phyloP scores from a whole-genome alignment of 2,329 filamentous ascomycete genomes.

The Blastomyces percursus region DNA sequence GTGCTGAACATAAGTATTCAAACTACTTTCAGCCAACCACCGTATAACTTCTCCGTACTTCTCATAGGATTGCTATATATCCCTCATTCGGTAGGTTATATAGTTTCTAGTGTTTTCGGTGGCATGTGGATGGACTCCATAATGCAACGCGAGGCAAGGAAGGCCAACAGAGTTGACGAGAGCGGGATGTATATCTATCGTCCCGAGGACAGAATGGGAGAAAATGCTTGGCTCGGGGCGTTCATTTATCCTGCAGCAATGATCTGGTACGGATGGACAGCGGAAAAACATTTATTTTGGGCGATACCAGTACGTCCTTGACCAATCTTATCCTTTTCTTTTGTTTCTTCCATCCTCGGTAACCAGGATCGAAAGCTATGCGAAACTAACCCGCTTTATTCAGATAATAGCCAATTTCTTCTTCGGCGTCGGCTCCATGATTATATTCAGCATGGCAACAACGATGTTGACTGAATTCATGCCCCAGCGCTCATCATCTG shows the following conservation, averaged over 20 bases:
- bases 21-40: constrained; percentile 52
- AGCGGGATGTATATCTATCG: constrained; percentile 55
- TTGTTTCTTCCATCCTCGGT: not conserved
- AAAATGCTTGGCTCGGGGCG: constrained; percentile 69
- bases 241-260: constrained; percentile 59
- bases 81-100: constrained; percentile 63
- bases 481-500: constrained; percentile 57
- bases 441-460: constrained; percentile 61
- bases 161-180: constrained; percentile 56
- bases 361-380: constrained; percentile 6
- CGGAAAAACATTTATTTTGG: constrained; percentile 53
- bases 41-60: constrained; percentile 58
- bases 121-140: constrained; percentile 71
- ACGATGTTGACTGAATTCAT: constrained; percentile 84
- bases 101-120: constrained; percentile 56
- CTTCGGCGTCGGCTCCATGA: constrained; percentile 68
- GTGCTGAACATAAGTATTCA: constrained; percentile 69
- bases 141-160: constrained; percentile 65
- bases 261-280: constrained; percentile 68
- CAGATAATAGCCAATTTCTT: constrained; percentile 55
- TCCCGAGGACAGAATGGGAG: constrained; percentile 71
- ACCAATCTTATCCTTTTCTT: not conserved
- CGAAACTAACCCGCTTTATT: constrained; percentile 5
- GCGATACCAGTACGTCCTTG: constrained; percentile 39
- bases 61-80: constrained; percentile 67